These are phyloP conservation scores for Protomyces lactucae-debilis DNA, from an alignment of 1,139 yeast genomes.

Conservation along the genomic window DNA sequence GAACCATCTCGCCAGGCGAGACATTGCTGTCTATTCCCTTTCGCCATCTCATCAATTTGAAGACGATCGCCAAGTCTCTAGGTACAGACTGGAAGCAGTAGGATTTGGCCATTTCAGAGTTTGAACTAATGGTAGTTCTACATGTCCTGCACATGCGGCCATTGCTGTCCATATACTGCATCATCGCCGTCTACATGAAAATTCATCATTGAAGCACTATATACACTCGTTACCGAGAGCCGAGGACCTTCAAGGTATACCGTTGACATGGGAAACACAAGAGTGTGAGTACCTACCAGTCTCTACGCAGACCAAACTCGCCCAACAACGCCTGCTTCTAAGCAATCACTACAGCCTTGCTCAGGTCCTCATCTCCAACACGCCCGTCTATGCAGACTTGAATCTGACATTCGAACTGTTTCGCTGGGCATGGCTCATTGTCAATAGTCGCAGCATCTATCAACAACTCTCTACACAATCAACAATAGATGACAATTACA, in stretches of 20 bases:
- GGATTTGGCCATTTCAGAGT: background rate
- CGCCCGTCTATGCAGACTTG: background rate
- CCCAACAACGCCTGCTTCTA: background rate
- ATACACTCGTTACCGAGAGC: slow-evolving; percentile 5
- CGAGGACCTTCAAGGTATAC: background rate
- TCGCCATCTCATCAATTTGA: slow-evolving; percentile 15
- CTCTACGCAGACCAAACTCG: background rate
- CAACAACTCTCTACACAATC: slow-evolving; percentile 7
- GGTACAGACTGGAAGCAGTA: slow-evolving; percentile 18
- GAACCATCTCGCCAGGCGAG: slow-evolving; percentile 4
- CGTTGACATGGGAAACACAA: slow-evolving; percentile 2
- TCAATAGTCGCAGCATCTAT: slow-evolving; percentile 27
- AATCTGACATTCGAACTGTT: background rate
- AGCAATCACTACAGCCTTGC: slow-evolving; percentile 2
- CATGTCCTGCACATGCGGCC: slow-evolving; percentile 23
- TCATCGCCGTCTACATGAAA: background rate
- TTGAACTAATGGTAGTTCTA: background rate
- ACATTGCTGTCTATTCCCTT: slow-evolving; percentile 11
- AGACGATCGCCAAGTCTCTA: background rate
- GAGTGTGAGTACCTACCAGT: background rate
- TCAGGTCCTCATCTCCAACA: background rate
- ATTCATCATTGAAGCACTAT: background rate
- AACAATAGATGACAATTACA: slow-evolving; percentile 24
- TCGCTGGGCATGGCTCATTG: slow-evolving; percentile 28
- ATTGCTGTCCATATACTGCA: slow-evolving; percentile 9